Percentiles rank a stretch among this genome's conserved stretches.
These are phyloP conservation scores for Brassica cretica DNA, from an alignment of 345 rosid species.

Conservation along the genomic window DNA sequence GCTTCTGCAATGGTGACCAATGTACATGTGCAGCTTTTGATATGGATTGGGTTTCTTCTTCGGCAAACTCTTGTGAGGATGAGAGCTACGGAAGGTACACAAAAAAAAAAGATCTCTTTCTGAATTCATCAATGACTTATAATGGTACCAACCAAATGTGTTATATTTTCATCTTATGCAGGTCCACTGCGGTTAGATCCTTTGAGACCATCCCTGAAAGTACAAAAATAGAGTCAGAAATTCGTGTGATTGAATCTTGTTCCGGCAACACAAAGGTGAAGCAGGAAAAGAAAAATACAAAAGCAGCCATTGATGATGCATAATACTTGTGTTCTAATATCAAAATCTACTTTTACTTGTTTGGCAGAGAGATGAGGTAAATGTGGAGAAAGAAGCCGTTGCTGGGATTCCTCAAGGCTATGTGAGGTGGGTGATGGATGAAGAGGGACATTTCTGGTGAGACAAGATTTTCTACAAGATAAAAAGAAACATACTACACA, in stretches of 20 bases:
- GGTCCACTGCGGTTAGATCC: conserved; percentile 61
- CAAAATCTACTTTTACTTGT: conserved; percentile 3
- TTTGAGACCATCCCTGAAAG: conserved; percentile 54
- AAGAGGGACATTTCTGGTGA: conserved; percentile 47
- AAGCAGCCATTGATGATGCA: neutral
- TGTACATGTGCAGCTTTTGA: conserved; percentile 71
- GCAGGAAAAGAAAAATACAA: conserved; percentile 19
- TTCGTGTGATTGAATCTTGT: conserved; percentile 51
- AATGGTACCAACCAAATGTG: neutral
- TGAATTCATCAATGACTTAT: neutral
- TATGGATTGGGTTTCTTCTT: conserved; percentile 87
- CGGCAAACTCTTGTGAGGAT: conserved; percentile 86
- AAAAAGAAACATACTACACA: neutral
- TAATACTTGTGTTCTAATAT: neutral
- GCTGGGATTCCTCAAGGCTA: conserved; percentile 53
- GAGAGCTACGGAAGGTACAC: conserved; percentile 67
- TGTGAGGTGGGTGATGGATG: conserved; percentile 65
- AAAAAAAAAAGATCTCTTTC: neutral
- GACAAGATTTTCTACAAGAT: neutral
- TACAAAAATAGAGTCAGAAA: conserved; percentile 39
- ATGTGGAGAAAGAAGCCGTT: conserved; percentile 18
- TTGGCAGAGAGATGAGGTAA: conserved; percentile 49
- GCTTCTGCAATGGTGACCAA: conserved; percentile 51
- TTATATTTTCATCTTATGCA: conserved; percentile 34
- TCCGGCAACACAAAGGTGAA: conserved; percentile 50